Evolutionary conservation across 2,329 filamentous ascomycete species (phyloP).

Genomic region (Ophiostoma novo-ulmi): DNA sequence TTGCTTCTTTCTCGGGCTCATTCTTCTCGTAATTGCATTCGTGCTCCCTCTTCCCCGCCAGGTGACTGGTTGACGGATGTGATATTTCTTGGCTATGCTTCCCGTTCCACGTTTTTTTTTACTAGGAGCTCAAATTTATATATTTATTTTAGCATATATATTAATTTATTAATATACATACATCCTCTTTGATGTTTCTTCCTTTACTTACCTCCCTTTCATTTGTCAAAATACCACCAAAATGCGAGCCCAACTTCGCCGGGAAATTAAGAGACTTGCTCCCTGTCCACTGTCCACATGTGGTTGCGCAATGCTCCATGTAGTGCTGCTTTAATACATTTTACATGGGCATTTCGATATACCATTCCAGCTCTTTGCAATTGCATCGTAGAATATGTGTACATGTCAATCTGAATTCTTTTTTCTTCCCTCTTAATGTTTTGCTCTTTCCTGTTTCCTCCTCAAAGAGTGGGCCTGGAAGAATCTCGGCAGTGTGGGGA

Average conservation of each 20-base stretch:
- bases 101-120: background rate
- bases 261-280: too few relatives aligned
- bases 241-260: too few relatives aligned
- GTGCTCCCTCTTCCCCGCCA: background rate
- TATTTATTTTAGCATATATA: background rate
- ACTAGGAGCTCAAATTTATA: too few relatives aligned
- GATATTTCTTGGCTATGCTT: background rate
- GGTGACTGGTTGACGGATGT: background rate
- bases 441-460: background rate
- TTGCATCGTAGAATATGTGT: background rate
- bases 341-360: too few relatives aligned
- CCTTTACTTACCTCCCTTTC: too few relatives aligned
- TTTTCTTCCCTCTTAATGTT: background rate
- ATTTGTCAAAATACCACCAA: too few relatives aligned
- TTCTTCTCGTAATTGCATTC: background rate
- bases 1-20: background rate
- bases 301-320: background rate
- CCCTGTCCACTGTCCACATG: too few relatives aligned
- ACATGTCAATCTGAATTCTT: background rate
- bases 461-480: background rate
- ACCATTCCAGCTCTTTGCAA: too few relatives aligned
- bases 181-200: too few relatives aligned
- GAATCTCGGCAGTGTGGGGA: conserved; percentile 12
- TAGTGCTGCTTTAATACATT: too few relatives aligned
- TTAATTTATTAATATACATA: too few relatives aligned